Percentiles rank a stretch among this genome's conserved stretches.
These are phyloP conservation scores for Apiotrichum domesticum DNA, from an alignment of 1,284 basidiomycete genomes.

Conservation along the genomic window DNA sequence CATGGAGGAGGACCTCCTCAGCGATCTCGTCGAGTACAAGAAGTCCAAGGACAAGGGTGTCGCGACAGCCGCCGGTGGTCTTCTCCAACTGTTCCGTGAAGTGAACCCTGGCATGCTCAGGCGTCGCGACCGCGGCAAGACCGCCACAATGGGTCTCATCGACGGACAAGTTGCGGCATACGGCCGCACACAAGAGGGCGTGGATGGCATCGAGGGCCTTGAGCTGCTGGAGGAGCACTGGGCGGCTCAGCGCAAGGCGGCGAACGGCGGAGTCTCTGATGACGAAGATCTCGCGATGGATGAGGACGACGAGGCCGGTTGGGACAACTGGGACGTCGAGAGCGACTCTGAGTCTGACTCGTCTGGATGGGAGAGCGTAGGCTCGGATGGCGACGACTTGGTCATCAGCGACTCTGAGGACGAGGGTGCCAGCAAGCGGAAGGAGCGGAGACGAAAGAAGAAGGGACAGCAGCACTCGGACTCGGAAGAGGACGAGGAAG, in stretches of 20 bases:
- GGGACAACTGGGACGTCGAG: conserved; percentile 88
- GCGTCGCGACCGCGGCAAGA: conserved; percentile 76
- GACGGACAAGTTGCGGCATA: conserved; percentile 67
- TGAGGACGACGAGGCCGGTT: conserved; percentile 63
- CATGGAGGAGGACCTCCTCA: conserved; percentile 83
- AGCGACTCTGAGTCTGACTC: conserved; percentile 61
- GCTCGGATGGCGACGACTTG: conserved; percentile 63
- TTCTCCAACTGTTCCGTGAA: conserved; percentile 90
- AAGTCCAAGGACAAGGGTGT: conserved; percentile 95
- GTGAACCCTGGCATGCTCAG: conserved; percentile 93
- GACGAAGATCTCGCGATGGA: conserved; percentile 47
- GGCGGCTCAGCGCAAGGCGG: conserved; percentile 61
- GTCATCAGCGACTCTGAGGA: conserved; percentile 82
- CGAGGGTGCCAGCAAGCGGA: conserved; percentile 50
- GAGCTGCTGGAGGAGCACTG: conserved; percentile 85
- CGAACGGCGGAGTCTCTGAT: conserved; percentile 51
- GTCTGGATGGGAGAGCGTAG: conserved; percentile 80
- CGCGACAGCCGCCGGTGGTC: conserved; percentile 74
- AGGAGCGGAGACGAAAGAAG: conserved; percentile 1
- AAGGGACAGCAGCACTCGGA: conserved; percentile 60
- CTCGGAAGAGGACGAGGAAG: conserved; percentile 24
- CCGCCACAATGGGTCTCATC: conserved; percentile 66
- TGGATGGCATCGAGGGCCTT: conserved; percentile 81
- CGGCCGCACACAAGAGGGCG: conserved; percentile 65
- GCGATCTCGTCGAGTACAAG: conserved; percentile 88